Percentiles rank a stretch among this genome's conserved stretches.
These are phyloP conservation scores for Neofusicoccum cordaticola DNA, from an alignment of 2,329 filamentous ascomycete genomes.

Conservation along the genomic window DNA sequence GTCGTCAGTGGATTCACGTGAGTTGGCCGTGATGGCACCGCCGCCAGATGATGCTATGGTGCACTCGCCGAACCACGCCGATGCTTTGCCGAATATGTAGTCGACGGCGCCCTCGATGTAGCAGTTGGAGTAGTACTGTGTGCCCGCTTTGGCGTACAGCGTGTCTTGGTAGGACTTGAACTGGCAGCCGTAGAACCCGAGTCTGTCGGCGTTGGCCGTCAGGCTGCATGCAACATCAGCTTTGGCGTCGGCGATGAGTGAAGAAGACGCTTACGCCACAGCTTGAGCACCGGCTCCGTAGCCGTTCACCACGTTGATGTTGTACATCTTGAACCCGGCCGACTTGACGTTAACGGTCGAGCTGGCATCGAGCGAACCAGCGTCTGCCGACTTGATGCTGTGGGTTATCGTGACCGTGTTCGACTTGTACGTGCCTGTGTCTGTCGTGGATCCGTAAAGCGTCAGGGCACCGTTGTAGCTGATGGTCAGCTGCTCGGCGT, in stretches of 20 bases:
- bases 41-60: constrained; percentile 25
- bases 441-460: constrained; percentile 60
- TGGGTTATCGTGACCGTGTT: constrained; percentile 60
- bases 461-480: constrained; percentile 49
- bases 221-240: constrained; percentile 50
- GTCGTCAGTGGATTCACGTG: constrained; percentile 30
- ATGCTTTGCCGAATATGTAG: constrained; percentile 57
- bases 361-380: constrained; percentile 51
- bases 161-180: constrained; percentile 60
- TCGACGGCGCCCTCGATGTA: constrained; percentile 58
- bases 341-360: constrained; percentile 50
- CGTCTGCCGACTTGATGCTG: constrained; percentile 38
- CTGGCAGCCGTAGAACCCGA: constrained; percentile 58
- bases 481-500: constrained; percentile 60
- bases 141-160: constrained; percentile 43
- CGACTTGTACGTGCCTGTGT: constrained; percentile 44
- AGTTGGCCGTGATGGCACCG: constrained; percentile 33
- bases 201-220: constrained; percentile 49
- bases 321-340: constrained; percentile 58
- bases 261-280: not conserved
- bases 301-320: constrained; percentile 55
- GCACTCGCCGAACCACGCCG: constrained; percentile 52
- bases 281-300: constrained; percentile 23
- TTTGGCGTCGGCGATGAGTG: constrained; percentile 3
- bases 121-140: constrained; percentile 55